A percentile compares a stretch with the other conserved stretches of the same genome.
phyloP scores from a whole-genome alignment of 2,329 filamentous ascomycete genomes.

The Botrytis porri region DNA sequence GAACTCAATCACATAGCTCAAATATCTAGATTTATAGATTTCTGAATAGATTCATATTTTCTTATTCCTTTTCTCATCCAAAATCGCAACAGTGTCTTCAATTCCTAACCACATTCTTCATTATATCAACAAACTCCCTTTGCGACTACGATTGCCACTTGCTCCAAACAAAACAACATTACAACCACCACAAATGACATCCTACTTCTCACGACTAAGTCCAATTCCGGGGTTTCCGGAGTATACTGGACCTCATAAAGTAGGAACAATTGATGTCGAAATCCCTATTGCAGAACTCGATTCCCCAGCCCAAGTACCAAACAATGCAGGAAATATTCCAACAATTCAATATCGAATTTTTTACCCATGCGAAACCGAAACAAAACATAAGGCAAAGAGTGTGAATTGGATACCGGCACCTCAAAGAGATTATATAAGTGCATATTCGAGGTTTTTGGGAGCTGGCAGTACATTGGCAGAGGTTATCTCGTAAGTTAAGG shows the following conservation, averaged over 20 bases:
- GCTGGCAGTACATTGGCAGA: conserved; percentile 56
- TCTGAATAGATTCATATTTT: not conserved
- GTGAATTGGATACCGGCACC: conserved; percentile 77
- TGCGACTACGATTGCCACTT: not conserved
- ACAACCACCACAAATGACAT: conserved; percentile 27
- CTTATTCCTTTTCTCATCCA: not conserved
- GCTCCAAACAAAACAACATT: not conserved
- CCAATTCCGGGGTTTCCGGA: conserved; percentile 70
- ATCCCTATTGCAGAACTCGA: conserved; percentile 63
- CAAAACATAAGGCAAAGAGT: conserved; percentile 42
- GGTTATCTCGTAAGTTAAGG: conserved; percentile 55
- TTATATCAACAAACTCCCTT: not conserved
- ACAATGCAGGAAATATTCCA: conserved; percentile 51
- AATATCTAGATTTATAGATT: not conserved
- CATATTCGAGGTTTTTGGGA: conserved; percentile 75
- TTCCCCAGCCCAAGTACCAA: conserved; percentile 51
- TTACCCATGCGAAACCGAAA: conserved; percentile 62
- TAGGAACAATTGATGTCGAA: conserved; percentile 78
- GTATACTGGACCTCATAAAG: conserved; percentile 74
- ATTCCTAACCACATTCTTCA: conserved; percentile 1
- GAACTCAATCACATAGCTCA: not conserved
- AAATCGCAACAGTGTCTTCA: not conserved
- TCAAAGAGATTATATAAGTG: conserved; percentile 69
- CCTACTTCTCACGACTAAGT: conserved; percentile 51
- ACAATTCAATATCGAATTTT: conserved; percentile 81